These are phyloP conservation scores for Sambucus nigra DNA, from an alignment of 129 eudicot genomes.

Conservation along the genomic window DNA sequence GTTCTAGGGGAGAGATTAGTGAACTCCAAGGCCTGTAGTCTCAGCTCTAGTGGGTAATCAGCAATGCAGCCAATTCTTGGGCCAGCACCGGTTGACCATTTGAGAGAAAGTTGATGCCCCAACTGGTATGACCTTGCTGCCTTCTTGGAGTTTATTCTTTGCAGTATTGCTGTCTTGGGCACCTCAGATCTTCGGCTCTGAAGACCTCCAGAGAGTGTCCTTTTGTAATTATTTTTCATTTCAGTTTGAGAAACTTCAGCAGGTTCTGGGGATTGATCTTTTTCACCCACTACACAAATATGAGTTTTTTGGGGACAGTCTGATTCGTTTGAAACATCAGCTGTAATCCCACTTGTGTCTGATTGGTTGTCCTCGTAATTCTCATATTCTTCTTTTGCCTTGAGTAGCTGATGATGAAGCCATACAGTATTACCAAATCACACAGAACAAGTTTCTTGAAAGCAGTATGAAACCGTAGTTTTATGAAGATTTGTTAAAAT, in stretches of 20 bases:
- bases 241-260: constrained; percentile 15
- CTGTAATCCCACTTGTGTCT: background rate
- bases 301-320: constrained; percentile 11
- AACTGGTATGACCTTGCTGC: constrained; percentile 53
- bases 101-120: constrained; percentile 65
- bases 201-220: constrained; percentile 86
- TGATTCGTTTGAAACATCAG: constrained; percentile 6
- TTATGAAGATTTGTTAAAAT: background rate
- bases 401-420: constrained; percentile 26
- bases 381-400: constrained; percentile 42
- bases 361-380: constrained; percentile 14
- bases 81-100: constrained; percentile 91
- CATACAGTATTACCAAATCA: background rate
- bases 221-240: constrained; percentile 30
- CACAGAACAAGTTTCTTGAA: background rate
- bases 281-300: constrained; percentile 8
- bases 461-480: background rate
- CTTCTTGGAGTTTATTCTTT: constrained; percentile 80
- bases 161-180: constrained; percentile 52
- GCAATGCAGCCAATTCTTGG: constrained; percentile 94
- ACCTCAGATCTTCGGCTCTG: constrained; percentile 67
- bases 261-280: constrained; percentile 4
- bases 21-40: constrained; percentile 79
- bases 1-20: constrained; percentile 65
- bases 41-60: constrained; percentile 81